Evolutionary conservation across 148 eudicot genomes (phyloP).

Genomic region (Chenopodium album): DNA sequence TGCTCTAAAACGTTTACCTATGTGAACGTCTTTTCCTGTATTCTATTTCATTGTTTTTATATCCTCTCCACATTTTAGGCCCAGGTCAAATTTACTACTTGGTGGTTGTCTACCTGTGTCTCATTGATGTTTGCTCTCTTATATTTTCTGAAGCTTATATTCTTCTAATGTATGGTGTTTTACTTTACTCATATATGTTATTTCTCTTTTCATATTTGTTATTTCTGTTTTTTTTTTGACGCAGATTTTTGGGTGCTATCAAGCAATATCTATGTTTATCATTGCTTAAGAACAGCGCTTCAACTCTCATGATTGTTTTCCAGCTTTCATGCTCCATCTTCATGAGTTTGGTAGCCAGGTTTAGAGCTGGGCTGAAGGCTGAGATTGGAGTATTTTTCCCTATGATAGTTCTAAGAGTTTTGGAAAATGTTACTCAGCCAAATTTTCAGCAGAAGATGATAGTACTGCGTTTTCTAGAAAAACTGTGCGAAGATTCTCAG

Average conservation of each 20-base stretch:
- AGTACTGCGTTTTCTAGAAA: slow-evolving; percentile 88
- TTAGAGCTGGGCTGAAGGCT: slow-evolving; percentile 98
- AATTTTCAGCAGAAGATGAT: slow-evolving; percentile 99
- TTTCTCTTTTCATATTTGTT: not conserved
- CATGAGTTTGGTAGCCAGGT: slow-evolving; percentile 93
- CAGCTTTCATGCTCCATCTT: slow-evolving; percentile 99
- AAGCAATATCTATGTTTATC: slow-evolving; percentile 96
- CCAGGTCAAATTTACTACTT: not conserved
- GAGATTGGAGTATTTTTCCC: slow-evolving; percentile 99
- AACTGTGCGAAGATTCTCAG: slow-evolving; percentile 89
- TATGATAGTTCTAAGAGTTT: slow-evolving; percentile 95
- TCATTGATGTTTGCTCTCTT: not conserved
- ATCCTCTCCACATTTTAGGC: not conserved
- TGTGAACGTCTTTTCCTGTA: not conserved
- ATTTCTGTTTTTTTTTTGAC: not conserved
- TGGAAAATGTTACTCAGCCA: slow-evolving; percentile 99
- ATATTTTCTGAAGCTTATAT: not conserved
- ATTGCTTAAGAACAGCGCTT: slow-evolving; percentile 95
- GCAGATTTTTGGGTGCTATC: slow-evolving; percentile 97
- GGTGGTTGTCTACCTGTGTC: not conserved
- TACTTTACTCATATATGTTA: not conserved
- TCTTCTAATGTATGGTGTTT: not conserved
- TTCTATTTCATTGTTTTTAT: not conserved
- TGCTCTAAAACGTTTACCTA: not conserved
- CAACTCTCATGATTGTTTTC: slow-evolving; percentile 94